Conservation (phyloP, 2,329 filamentous ascomycete species). For the Trichoderma sp. region DNA sequence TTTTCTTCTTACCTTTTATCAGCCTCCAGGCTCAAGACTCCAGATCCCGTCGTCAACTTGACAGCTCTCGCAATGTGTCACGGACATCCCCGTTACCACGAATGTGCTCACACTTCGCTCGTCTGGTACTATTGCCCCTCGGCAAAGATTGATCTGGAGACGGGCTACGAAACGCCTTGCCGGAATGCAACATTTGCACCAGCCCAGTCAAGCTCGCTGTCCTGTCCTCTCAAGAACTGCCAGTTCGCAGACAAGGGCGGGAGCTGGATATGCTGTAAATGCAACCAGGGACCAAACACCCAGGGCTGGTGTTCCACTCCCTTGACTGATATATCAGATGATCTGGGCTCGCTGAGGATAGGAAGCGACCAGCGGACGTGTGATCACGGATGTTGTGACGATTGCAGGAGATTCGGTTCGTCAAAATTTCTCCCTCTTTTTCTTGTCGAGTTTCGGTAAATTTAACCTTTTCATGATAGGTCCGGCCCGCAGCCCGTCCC, state of each 20-base stretch:
- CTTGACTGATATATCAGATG: constrained; percentile 39
- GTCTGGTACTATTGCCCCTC: constrained; percentile 59
- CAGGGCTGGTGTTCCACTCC: constrained; percentile 57
- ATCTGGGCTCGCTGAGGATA: constrained; percentile 39
- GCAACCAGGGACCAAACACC: constrained; percentile 55
- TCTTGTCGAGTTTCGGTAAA: neutral
- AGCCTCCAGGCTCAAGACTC: neutral
- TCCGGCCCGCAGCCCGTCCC: constrained; percentile 40
- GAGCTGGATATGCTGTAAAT: constrained; percentile 59
- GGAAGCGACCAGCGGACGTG: constrained; percentile 50
- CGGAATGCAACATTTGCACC: constrained; percentile 52
- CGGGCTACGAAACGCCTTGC: constrained; percentile 56
- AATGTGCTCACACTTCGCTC: constrained; percentile 59
- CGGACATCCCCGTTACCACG: constrained; percentile 57
- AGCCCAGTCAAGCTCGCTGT: constrained; percentile 48
- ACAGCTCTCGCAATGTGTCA: constrained; percentile 51
- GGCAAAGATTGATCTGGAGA: constrained; percentile 49
- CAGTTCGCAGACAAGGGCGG: constrained; percentile 54
- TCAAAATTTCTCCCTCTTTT: constrained; percentile 18
- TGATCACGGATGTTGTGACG: constrained; percentile 57
- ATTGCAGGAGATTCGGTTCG: constrained; percentile 52
- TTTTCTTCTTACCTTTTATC: neutral
- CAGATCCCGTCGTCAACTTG: neutral
- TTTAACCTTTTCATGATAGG: constrained; percentile 33
- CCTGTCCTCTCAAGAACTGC: constrained; percentile 57